Base-by-base conservation (phyloP, 1,139 yeast genomes). In the Candida glucosophila region DNA sequence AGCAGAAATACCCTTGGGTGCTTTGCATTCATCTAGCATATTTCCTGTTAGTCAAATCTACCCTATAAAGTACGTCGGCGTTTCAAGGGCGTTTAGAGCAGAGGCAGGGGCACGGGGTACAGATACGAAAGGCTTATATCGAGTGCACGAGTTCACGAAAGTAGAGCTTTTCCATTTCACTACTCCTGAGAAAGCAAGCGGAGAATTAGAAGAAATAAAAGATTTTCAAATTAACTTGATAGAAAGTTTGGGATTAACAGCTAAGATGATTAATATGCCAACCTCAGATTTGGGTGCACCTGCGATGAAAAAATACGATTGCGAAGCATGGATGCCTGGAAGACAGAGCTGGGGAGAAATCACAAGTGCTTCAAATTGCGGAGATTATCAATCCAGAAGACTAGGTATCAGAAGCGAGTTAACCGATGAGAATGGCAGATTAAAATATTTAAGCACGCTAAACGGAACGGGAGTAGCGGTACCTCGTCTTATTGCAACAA, bases 261-360 rank as follows among this genome's bases (percentile, higher is more conserved):
- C 95, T 2, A 72, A 86, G 34, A 81, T 90, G 20, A 57, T 90
- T 19, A 74, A 81, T 38, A 86, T 92, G 88, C 96, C 97, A 1
- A 74, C 78, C 14, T 74, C 81, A 34, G 98, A 92, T 46, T 57
- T 92, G 27, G 98, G 98, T 0, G 79, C 95, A 0, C 95, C 98
- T 1, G 98, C 98, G 0, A 73, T 67, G 52, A 78, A 80, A 44
- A 92, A 92, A 51, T 85, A 77, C 44, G 98, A 92, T 43, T 82
- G 88, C 29, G 99, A 92, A 51, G 95, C 92, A 0, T 85, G 95
- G 90, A 90, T 92, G 96, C 98, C 97, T 0, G 97, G 98, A 2
- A 71, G 96, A 41, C 85, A 85, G 2, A 54, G 57, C 2, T 92
- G 94, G 85, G 99, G 99, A 3, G 99, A 92, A 45, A 65, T 90